A percentile compares a stretch with the other conserved stretches of the same genome.
These are phyloP conservation scores for Globisporangium polare DNA, from an alignment of 352 stramenopile genomes.

Conservation along the genomic window DNA sequence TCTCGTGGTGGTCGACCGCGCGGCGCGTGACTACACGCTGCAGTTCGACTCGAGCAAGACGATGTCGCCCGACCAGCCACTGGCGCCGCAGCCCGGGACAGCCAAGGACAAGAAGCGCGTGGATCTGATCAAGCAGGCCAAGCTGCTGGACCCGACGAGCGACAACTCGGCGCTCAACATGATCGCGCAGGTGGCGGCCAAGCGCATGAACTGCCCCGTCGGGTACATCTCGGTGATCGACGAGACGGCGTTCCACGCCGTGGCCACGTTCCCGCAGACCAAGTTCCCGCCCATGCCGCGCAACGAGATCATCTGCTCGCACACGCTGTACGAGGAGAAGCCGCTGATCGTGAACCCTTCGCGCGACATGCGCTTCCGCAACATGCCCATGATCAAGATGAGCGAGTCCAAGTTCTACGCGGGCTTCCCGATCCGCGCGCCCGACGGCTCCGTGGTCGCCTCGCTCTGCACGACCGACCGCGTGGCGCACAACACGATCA, in stretches of 20 bases:
- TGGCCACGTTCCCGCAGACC: conserved; percentile 8
- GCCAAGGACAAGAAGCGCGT: conserved; percentile 40
- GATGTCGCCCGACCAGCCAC: conserved; percentile 29
- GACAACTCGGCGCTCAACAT: conserved; percentile 45
- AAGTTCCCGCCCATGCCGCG: conserved; percentile 18
- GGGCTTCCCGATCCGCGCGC: conserved; percentile 47
- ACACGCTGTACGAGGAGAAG: conserved; percentile 51
- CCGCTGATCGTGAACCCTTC: conserved; percentile 51
- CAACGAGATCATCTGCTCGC: conserved; percentile 45
- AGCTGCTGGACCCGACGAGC: conserved; percentile 23
- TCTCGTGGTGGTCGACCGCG: background rate
- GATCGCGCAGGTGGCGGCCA: conserved; percentile 42
- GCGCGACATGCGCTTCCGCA: conserved; percentile 50
- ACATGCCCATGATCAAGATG: conserved; percentile 40
- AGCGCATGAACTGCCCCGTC: conserved; percentile 44
- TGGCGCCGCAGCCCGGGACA: conserved; percentile 30
- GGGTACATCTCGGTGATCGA: conserved; percentile 60
- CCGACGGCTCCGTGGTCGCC: conserved; percentile 42
- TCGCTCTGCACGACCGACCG: conserved; percentile 46
- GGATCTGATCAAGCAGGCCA: conserved; percentile 32
- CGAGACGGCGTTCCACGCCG: conserved; percentile 36
- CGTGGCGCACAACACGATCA: conserved; percentile 38
- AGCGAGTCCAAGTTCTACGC: conserved; percentile 55
- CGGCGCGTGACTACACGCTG: conserved; percentile 44
- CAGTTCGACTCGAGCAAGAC: conserved; percentile 32